phyloP scores from a whole-genome alignment of 495 filamentous ascomycete genomes.

The Hypomontagnella submonticulosa region DNA sequence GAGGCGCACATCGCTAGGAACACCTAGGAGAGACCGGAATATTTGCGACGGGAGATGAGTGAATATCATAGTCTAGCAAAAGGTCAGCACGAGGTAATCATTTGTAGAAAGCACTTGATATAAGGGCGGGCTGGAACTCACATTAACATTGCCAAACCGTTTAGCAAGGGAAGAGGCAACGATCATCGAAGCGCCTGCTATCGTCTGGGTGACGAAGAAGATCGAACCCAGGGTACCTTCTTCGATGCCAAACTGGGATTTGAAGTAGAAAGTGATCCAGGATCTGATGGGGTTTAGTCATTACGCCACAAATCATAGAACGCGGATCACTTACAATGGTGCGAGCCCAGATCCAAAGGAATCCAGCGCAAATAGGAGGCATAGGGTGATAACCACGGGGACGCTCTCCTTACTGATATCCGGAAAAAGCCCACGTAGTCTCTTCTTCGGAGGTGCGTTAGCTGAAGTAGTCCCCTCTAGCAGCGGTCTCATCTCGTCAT shows the following conservation, averaged over 20 bases:
- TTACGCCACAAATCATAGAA: not conserved
- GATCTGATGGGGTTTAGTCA: slow-evolving; percentile 49
- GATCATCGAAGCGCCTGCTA: slow-evolving; percentile 53
- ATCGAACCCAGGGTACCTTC: slow-evolving; percentile 75
- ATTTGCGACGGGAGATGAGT: slow-evolving; percentile 59
- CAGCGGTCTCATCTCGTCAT: slow-evolving; percentile 36
- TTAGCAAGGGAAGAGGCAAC: slow-evolving; percentile 79
- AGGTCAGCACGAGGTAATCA: slow-evolving; percentile 2
- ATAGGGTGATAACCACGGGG: slow-evolving; percentile 72
- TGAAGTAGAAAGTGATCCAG: slow-evolving; percentile 82
- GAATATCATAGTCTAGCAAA: slow-evolving; percentile 58
- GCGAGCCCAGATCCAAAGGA: slow-evolving; percentile 81
- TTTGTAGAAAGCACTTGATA: not conserved
- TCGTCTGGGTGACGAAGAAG: slow-evolving; percentile 64
- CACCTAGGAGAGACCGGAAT: slow-evolving; percentile 54
- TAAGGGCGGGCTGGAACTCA: slow-evolving; percentile 8
- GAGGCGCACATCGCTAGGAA: slow-evolving; percentile 55
- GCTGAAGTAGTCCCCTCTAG: slow-evolving; percentile 5
- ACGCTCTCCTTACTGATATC: slow-evolving; percentile 68
- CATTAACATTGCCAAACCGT: slow-evolving; percentile 78
- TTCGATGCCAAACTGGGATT: slow-evolving; percentile 74
- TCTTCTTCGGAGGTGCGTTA: slow-evolving; percentile 2
- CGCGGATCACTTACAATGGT: slow-evolving; percentile 53
- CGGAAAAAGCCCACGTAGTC: slow-evolving; percentile 51
- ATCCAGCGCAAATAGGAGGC: slow-evolving; percentile 79